Evolutionary conservation across 768 basidiomycete species (phyloP).

Genomic region (Leccinum truebloodii): DNA sequence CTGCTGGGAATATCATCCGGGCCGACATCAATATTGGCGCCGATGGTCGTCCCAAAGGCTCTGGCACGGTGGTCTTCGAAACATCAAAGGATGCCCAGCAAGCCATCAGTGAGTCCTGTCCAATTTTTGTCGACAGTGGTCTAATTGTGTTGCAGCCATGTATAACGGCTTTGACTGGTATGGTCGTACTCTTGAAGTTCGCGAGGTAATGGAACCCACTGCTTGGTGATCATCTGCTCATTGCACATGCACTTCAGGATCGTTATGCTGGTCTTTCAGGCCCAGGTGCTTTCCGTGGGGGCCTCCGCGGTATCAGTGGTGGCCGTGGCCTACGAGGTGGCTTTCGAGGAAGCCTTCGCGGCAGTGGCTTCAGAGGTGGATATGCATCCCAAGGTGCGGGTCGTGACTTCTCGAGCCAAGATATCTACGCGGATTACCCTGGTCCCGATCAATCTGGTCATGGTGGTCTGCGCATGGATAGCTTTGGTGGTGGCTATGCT

Average conservation of each 20-base stretch:
- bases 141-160: constrained; percentile 60
- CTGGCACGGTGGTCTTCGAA: constrained; percentile 96
- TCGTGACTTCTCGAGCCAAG: constrained; percentile 82
- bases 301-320: constrained; percentile 52
- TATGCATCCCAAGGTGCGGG: constrained; percentile 49
- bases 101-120: constrained; percentile 75
- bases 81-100: constrained; percentile 87
- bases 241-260: constrained; percentile 50
- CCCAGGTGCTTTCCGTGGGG: constrained; percentile 52
- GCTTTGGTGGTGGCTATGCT: constrained; percentile 38
- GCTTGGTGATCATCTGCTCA: not conserved
- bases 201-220: constrained; percentile 62
- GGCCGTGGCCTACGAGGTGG: constrained; percentile 31
- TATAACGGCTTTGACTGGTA: constrained; percentile 99
- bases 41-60: constrained; percentile 93
- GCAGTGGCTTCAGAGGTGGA: constrained; percentile 59
- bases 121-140: not conserved
- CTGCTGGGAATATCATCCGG: constrained; percentile 92
- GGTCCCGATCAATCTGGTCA: constrained; percentile 72
- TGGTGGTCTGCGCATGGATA: constrained; percentile 38
- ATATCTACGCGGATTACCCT: constrained; percentile 90
- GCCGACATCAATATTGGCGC: constrained; percentile 94
- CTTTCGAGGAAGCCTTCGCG: constrained; percentile 46
- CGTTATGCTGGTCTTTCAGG: constrained; percentile 87
- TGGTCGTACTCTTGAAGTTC: constrained; percentile 91